Percentiles rank a stretch among this genome's conserved stretches.
Conservation (phyloP, 768 basidiomycete genomes). For the Boletus tomentosulus region DNA sequence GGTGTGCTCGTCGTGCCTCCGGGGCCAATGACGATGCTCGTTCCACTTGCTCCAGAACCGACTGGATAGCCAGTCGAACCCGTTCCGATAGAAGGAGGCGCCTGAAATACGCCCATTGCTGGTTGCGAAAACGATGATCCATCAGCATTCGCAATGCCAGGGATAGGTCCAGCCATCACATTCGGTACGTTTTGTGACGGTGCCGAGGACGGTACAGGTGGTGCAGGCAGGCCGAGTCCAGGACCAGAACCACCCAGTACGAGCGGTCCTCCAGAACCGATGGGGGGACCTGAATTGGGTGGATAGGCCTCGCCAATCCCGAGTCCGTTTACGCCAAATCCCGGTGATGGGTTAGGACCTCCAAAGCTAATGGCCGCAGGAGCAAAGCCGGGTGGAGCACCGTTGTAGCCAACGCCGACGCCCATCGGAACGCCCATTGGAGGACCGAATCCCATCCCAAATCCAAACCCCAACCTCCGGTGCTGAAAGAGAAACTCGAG, state of each 20-base stretch:
- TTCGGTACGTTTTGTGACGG: constrained; percentile 12
- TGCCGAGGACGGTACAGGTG: constrained; percentile 1
- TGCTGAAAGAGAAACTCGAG: constrained; percentile 52
- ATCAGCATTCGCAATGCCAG: constrained; percentile 13
- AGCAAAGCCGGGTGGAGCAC: constrained; percentile 13
- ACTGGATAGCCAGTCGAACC: constrained; percentile 18
- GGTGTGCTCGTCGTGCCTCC: constrained; percentile 20
- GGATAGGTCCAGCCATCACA: constrained; percentile 6
- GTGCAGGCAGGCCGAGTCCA: constrained; percentile 3
- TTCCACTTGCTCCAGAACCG: constrained; percentile 16
- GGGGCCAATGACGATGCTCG: constrained; percentile 25
- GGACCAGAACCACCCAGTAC: constrained; percentile 9
- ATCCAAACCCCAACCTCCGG: constrained; percentile 24
- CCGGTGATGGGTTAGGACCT: constrained; percentile 11
- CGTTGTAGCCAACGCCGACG: constrained; percentile 14
- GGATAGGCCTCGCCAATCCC: constrained; percentile 20
- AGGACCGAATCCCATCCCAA: constrained; percentile 25
- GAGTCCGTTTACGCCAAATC: constrained; percentile 22
- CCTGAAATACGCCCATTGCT: constrained; percentile 27
- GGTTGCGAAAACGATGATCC: constrained; percentile 21
- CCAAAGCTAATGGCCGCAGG: constrained; percentile 16
- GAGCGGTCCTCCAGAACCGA: constrained; percentile 3
- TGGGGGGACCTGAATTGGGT: constrained; percentile 9
- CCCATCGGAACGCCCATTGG: constrained; percentile 20
- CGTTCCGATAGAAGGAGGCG: constrained; percentile 18